These are phyloP conservation scores for Yamadazyma taylorii DNA, from an alignment of 1,139 yeast genomes.

Conservation along the genomic window DNA sequence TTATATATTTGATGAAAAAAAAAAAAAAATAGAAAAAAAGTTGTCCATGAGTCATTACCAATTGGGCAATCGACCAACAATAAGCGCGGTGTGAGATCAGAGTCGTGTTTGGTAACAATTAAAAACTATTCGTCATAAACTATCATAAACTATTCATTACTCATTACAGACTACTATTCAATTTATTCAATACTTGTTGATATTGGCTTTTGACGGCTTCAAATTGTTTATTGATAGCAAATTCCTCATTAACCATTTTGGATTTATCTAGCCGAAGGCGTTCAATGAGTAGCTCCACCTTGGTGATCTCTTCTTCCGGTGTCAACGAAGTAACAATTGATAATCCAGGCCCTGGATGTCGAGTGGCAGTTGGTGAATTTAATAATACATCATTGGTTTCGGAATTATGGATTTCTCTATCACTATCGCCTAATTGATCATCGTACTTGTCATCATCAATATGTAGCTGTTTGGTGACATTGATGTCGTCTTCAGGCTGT, in stretches of 20 bases:
- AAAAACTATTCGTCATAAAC: no score
- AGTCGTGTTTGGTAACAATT: background rate
- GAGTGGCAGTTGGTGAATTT: conserved; percentile 10
- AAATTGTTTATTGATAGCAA: background rate
- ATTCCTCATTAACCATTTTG: background rate
- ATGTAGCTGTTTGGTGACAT: conserved; percentile 3
- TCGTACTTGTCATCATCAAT: conserved; percentile 23
- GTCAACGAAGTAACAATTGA: conserved; percentile 10
- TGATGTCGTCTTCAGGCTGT: conserved; percentile 6
- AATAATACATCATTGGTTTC: background rate
- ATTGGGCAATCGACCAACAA: conserved; percentile 8
- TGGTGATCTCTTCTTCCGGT: conserved; percentile 8
- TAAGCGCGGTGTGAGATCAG: conserved; percentile 26
- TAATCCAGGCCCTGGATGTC: conserved; percentile 15
- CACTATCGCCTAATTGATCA: conserved; percentile 20
- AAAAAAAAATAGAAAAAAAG: no score
- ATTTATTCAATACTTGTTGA: background rate
- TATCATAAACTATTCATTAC: background rate
- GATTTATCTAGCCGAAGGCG: background rate
- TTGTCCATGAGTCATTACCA: conserved; percentile 21
- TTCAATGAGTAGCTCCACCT: conserved; percentile 6
- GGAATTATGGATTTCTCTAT: conserved; percentile 13
- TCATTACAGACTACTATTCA: background rate
- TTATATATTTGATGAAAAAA: no score
- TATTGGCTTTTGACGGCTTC: background rate